Conservation (phyloP, 2,329 filamentous ascomycete species). For the Neoscytalidium dimidiatum region DNA sequence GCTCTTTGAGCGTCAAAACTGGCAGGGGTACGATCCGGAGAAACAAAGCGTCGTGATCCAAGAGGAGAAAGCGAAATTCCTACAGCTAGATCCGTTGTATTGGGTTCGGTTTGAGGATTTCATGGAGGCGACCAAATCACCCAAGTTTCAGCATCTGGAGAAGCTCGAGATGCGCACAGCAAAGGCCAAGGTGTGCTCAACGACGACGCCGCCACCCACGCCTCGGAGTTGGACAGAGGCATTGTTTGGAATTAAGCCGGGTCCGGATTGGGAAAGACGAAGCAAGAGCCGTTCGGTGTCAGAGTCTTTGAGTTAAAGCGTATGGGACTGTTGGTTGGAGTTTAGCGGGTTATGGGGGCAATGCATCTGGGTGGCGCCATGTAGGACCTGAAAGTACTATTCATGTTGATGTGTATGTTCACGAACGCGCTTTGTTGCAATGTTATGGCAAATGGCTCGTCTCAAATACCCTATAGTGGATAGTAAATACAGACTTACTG, state of each 20-base stretch:
- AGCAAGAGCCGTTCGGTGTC: conserved; percentile 17
- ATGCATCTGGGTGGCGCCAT: conserved; percentile 17
- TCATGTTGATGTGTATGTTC: conserved; percentile 17
- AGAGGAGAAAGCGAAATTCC: conserved; percentile 21
- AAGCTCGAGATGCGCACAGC: conserved; percentile 18
- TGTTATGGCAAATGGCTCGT: conserved; percentile 12
- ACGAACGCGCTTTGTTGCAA: conserved; percentile 16
- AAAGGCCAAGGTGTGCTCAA: conserved; percentile 13
- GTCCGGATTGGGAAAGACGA: conserved; percentile 13
- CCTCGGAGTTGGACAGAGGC: conserved; percentile 20
- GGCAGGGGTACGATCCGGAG: conserved; percentile 38
- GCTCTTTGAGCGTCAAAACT: conserved; percentile 39
- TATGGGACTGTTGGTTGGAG: conserved; percentile 7
- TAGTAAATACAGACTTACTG: conserved; percentile 18
- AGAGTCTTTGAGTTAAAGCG: conserved; percentile 14
- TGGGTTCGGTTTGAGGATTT: conserved; percentile 26
- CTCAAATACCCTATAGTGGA: conserved; percentile 14
- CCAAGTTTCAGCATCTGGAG: conserved; percentile 6
- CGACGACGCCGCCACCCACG: conserved; percentile 17
- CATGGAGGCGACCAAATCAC: conserved; percentile 2
- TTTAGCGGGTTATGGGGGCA: background rate
- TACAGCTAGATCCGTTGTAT: conserved; percentile 23
- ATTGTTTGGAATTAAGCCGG: conserved; percentile 19
- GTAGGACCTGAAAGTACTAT: conserved; percentile 14
- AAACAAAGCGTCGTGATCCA: conserved; percentile 2